Percentiles rank a stretch among this genome's conserved stretches.
These are phyloP conservation scores for Hirschioporus abietinus DNA, from an alignment of 768 basidiomycete genomes.

Conservation along the genomic window DNA sequence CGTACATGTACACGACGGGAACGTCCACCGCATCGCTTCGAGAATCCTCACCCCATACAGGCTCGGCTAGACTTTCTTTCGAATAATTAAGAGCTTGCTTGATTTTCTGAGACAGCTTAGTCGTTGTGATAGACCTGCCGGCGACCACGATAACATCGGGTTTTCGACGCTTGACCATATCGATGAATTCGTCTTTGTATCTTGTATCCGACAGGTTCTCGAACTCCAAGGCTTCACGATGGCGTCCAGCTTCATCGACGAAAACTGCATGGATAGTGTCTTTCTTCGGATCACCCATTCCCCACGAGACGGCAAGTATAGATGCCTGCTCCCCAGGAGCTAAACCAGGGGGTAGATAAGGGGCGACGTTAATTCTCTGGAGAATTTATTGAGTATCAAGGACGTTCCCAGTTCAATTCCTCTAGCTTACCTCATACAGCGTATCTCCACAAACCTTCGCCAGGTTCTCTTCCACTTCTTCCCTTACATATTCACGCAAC, in stretches of 20 bases:
- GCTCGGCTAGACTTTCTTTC: conserved; percentile 21
- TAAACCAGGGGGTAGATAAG: conserved; percentile 58
- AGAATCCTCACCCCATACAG: conserved; percentile 24
- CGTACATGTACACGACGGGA: conserved; percentile 78
- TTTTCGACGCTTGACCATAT: conserved; percentile 74
- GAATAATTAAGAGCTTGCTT: conserved; percentile 46
- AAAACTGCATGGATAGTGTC: conserved; percentile 84
- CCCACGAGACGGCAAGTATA: conserved; percentile 91
- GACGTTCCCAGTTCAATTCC: not conserved
- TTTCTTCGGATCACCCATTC: conserved; percentile 88
- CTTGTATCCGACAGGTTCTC: conserved; percentile 79
- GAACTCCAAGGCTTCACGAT: conserved; percentile 85
- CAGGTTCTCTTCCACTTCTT: conserved; percentile 85
- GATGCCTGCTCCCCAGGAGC: conserved; percentile 66
- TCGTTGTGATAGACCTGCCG: conserved; percentile 80
- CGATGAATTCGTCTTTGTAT: conserved; percentile 66
- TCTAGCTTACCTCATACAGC: conserved; percentile 58
- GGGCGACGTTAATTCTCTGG: conserved; percentile 80
- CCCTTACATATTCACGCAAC: conserved; percentile 82
- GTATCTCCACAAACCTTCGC: conserved; percentile 60
- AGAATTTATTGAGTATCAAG: conserved; percentile 10
- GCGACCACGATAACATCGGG: conserved; percentile 89
- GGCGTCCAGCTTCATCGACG: conserved; percentile 81
- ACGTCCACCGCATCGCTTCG: conserved; percentile 44
- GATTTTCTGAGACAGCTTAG: conserved; percentile 59